These are phyloP conservation scores for Didymellaceae sp. DNA, from an alignment of 2,329 filamentous ascomycete species.

Conservation along the genomic window DNA sequence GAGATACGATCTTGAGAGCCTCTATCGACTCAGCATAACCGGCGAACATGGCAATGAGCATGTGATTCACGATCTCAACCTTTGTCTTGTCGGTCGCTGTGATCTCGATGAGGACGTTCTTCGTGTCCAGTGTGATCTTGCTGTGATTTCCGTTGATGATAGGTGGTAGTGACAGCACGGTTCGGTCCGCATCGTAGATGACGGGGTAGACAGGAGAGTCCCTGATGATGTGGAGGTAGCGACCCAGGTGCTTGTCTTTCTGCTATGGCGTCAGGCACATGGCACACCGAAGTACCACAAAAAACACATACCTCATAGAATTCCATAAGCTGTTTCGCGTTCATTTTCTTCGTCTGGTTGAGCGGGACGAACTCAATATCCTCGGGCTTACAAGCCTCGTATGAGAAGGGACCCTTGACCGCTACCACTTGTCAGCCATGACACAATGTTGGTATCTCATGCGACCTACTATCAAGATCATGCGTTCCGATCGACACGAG, in stretches of 20 bases:
- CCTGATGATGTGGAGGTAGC: constrained; percentile 91
- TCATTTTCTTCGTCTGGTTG: constrained; percentile 90
- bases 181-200: constrained; percentile 86
- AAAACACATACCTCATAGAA: constrained; percentile 73
- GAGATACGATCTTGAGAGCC: constrained; percentile 88
- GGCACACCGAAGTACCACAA: not conserved
- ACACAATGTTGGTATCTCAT: not conserved
- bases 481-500: constrained; percentile 98
- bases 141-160: constrained; percentile 98
- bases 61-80: constrained; percentile 92
- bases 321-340: constrained; percentile 84
- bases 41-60: constrained; percentile 97
- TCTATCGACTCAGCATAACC: constrained; percentile 93
- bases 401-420: constrained; percentile 92
- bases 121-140: constrained; percentile 91
- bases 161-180: constrained; percentile 90
- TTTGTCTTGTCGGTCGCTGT: constrained; percentile 97
- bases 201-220: constrained; percentile 95
- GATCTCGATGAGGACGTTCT: constrained; percentile 95
- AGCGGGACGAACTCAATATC: constrained; percentile 90
- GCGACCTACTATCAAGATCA: constrained; percentile 74
- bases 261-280: constrained; percentile 48
- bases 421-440: constrained; percentile 48
- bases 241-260: constrained; percentile 88
- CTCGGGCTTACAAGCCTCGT: constrained; percentile 89